Percentiles rank a stretch among this genome's conserved stretches.
Conservation (phyloP, 495 filamentous ascomycete genomes). For the Talaromyces borbonicus region DNA sequence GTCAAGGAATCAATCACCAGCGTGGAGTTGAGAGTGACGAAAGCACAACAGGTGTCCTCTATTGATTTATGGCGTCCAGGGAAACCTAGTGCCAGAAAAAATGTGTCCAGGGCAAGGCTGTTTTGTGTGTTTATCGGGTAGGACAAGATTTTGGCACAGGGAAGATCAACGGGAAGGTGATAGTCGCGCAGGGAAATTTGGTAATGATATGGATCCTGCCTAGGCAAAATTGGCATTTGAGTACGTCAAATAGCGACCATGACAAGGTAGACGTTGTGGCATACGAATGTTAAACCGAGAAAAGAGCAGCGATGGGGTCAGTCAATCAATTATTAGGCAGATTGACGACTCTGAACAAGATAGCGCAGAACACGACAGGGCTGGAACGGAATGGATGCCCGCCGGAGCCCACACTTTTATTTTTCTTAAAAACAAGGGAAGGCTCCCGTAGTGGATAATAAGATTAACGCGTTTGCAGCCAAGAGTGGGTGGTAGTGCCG, state of each 20-base stretch:
- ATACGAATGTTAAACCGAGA: too few relatives aligned
- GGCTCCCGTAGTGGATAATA: constrained; percentile 4
- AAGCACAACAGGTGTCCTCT: constrained; percentile 7
- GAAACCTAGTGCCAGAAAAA: neutral
- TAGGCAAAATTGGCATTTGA: too few relatives aligned
- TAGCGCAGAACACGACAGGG: too few relatives aligned
- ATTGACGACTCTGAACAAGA: too few relatives aligned
- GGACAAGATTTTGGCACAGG: neutral
- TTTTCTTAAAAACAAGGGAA: too few relatives aligned
- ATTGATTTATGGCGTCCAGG: neutral
- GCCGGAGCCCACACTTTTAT: constrained; percentile 1
- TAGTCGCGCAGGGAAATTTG: neutral
- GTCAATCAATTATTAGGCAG: too few relatives aligned
- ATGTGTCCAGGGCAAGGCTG: constrained; percentile 6
- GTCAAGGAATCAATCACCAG: constrained; percentile 11
- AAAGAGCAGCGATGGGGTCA: too few relatives aligned
- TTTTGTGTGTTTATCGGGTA: constrained; percentile 1
- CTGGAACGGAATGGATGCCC: neutral
- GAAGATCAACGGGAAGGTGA: neutral
- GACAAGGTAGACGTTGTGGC: too few relatives aligned
- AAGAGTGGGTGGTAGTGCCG: neutral
- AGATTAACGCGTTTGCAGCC: neutral
- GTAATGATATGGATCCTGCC: too few relatives aligned
- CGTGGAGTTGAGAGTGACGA: constrained; percentile 12
- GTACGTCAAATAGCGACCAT: too few relatives aligned